These are phyloP conservation scores for Blepharisma stoltei DNA, from an alignment of 73 alveolate species.

Conservation along the genomic window DNA sequence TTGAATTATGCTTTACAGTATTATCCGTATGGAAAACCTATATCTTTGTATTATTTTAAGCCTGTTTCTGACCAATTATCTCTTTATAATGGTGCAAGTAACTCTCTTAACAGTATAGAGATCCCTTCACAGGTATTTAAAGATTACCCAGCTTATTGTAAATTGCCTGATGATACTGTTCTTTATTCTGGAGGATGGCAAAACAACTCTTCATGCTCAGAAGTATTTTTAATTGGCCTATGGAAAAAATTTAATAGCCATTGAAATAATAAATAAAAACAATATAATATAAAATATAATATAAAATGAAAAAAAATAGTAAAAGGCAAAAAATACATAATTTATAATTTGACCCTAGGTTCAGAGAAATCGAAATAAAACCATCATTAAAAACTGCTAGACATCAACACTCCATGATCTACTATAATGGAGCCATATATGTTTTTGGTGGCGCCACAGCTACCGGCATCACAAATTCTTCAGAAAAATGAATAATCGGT, in stretches of 20 bases:
- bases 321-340: no score
- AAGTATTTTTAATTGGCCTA: conserved; percentile 22
- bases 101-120: neutral
- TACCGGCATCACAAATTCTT: neutral
- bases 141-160: neutral
- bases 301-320: no score
- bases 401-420: conserved; percentile 2
- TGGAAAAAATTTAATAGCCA: no score
- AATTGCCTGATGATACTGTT: neutral
- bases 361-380: neutral
- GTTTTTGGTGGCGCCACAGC: conserved; percentile 23
- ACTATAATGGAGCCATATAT: neutral
- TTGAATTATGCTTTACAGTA: neutral
- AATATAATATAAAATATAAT: no score
- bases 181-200: conserved; percentile 24
- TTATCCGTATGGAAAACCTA: conserved; percentile 4
- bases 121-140: neutral
- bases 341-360: neutral
- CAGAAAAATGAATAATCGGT: neutral
- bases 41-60: conserved; percentile 19
- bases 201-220: neutral
- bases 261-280: no score
- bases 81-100: neutral
- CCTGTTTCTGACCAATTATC: neutral
- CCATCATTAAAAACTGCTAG: conserved; percentile 10